Conservation (phyloP, 768 basidiomycete genomes). For the Rubroboletus satanas region DNA sequence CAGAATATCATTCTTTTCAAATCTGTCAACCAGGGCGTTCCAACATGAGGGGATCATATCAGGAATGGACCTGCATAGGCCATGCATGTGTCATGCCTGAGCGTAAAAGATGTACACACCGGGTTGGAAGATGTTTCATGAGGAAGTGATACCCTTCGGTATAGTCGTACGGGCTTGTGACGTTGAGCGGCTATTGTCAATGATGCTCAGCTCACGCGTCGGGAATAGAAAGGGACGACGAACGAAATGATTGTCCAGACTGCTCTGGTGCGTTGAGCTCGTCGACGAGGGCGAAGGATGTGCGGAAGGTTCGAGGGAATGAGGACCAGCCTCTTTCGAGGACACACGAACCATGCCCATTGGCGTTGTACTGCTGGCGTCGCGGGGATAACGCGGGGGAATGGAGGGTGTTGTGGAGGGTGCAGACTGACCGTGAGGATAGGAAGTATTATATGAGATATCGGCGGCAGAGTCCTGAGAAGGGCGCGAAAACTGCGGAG, state of each 20-base stretch:
- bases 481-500: constrained; percentile 31
- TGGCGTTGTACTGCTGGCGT: constrained; percentile 41
- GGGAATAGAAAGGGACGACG: constrained; percentile 15
- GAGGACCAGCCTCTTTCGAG: constrained; percentile 27
- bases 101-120: constrained; percentile 52
- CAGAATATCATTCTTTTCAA: constrained; percentile 94
- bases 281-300: constrained; percentile 44
- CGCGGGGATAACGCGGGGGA: constrained; percentile 48
- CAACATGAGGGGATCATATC: constrained; percentile 33
- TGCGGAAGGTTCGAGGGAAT: constrained; percentile 24
- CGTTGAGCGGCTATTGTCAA: constrained; percentile 57
- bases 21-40: constrained; percentile 46
- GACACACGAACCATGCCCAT: constrained; percentile 30
- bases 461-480: constrained; percentile 36
- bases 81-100: constrained; percentile 37
- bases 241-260: constrained; percentile 32
- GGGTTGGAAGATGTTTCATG: constrained; percentile 86
- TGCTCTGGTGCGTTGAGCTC: constrained; percentile 37
- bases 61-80: constrained; percentile 36
- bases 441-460: constrained; percentile 33
- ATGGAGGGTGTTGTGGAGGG: constrained; percentile 23
- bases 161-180: constrained; percentile 84
- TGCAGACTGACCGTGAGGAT: constrained; percentile 22
- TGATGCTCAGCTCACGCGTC: constrained; percentile 47
- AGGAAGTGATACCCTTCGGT: constrained; percentile 95